phyloP scores from a whole-genome alignment of 768 basidiomycete genomes.

The Lactarius tabidus region DNA sequence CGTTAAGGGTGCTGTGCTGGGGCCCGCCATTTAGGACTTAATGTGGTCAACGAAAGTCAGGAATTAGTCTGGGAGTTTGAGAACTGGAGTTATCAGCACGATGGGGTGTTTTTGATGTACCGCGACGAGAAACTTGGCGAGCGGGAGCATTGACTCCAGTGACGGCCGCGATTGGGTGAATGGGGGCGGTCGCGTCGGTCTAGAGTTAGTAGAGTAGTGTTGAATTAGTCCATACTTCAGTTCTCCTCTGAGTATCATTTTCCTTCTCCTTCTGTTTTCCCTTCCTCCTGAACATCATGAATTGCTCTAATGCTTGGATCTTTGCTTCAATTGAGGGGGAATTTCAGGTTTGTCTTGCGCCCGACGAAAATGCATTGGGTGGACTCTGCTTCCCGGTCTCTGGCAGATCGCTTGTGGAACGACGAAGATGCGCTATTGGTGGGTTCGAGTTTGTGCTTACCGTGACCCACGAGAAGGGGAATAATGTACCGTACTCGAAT shows the following conservation, averaged over 20 bases:
- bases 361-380: conserved; percentile 4
- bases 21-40: conserved; percentile 2
- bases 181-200: background rate
- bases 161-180: background rate
- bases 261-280: conserved; percentile 15
- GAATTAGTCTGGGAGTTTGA: background rate
- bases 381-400: background rate
- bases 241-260: background rate
- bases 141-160: background rate
- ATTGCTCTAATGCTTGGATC: conserved; percentile 21
- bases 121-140: background rate
- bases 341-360: conserved; percentile 14
- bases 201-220: no score
- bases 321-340: conserved; percentile 21
- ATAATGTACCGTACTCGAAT: background rate
- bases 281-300: conserved; percentile 24
- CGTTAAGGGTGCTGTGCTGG: no score
- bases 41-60: background rate
- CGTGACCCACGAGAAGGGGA: background rate
- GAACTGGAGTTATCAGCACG: conserved; percentile 1
- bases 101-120: background rate
- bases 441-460: background rate
- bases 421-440: conserved; percentile 9
- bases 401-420: conserved; percentile 12
- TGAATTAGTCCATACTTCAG: conserved; percentile 24